phyloP scores from a whole-genome alignment of 2,329 filamentous ascomycete species.

The Ophiostoma perfectum region DNA sequence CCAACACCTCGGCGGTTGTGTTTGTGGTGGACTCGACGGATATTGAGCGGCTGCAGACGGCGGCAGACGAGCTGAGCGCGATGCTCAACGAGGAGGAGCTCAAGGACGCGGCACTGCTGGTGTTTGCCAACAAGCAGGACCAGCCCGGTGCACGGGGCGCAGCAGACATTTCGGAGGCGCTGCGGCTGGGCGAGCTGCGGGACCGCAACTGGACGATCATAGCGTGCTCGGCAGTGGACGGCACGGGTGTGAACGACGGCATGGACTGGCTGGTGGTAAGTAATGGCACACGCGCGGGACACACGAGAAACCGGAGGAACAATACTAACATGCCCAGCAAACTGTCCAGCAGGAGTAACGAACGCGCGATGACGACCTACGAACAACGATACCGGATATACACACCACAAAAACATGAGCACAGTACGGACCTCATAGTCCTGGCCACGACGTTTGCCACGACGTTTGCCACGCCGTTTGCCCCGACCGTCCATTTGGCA shows the following conservation, averaged over 20 bases:
- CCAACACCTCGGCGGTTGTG: slow-evolving; percentile 95
- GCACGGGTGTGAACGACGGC: slow-evolving; percentile 87
- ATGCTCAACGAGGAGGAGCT: slow-evolving; percentile 98
- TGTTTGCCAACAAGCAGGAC: slow-evolving; percentile 99
- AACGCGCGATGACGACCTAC: slow-evolving; percentile 28
- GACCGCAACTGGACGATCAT: slow-evolving; percentile 99
- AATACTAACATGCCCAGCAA: slow-evolving; percentile 32
- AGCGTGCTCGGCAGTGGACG: slow-evolving; percentile 92
- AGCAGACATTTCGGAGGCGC: slow-evolving; percentile 90
- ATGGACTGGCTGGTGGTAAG: slow-evolving; percentile 98
- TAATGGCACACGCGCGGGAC: slow-evolving; percentile 29
- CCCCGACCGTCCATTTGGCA: too few species aligned
- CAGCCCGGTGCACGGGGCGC: slow-evolving; percentile 95
- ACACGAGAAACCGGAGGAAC: too few species aligned
- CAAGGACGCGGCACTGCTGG: slow-evolving; percentile 82
- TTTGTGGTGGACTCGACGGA: slow-evolving; percentile 98
- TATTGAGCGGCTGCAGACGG: slow-evolving; percentile 88
- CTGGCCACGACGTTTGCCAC: too few species aligned
- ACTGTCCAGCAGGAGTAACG: slow-evolving; percentile 39
- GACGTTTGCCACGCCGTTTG: too few species aligned
- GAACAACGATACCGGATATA: slow-evolving; percentile 30
- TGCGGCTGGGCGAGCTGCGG: slow-evolving; percentile 82
- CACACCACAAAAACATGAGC: neutral
- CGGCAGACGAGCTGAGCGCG: slow-evolving; percentile 82
- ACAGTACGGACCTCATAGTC: too few species aligned